Percentiles rank a stretch among this genome's conserved stretches.
Evolutionary conservation across 768 basidiomycete species (phyloP).

Genomic region (Pholiota microspora): DNA sequence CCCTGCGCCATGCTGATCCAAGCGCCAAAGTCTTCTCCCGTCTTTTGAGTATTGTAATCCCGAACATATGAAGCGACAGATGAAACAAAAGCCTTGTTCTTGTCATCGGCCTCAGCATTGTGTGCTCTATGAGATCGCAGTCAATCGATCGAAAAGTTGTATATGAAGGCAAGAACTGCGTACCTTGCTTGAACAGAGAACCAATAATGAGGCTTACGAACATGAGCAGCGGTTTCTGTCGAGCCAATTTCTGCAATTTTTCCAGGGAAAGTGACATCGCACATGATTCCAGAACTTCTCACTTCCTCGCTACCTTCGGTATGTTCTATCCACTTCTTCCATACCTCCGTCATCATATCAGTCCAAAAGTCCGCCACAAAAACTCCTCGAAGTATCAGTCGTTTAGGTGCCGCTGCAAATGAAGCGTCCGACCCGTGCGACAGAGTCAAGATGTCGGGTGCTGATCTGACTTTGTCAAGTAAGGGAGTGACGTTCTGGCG

Average conservation of each 20-base stretch:
- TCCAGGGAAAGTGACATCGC: not conserved
- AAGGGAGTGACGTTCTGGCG: not conserved
- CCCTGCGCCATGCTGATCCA: conserved; percentile 1
- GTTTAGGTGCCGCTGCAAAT: not conserved
- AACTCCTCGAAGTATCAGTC: not conserved
- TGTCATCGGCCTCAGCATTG: not conserved
- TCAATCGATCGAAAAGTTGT: not conserved
- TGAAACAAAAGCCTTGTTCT: not conserved
- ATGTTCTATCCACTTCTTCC: not conserved
- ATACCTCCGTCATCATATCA: conserved; percentile 2
- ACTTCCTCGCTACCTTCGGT: conserved; percentile 5
- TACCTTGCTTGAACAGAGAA: conserved; percentile 1
- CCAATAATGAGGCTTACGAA: not conserved
- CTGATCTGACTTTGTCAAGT: not conserved
- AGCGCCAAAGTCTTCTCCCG: conserved; percentile 1
- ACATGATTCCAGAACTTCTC: not conserved
- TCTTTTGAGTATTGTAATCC: not conserved
- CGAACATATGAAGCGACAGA: conserved; percentile 1
- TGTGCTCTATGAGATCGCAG: not conserved
- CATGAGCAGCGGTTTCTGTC: not conserved
- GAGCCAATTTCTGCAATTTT: not conserved
- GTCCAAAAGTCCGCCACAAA: conserved; percentile 1
- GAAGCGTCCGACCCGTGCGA: not conserved
- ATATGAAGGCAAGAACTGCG: not conserved
- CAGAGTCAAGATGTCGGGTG: not conserved